These are phyloP conservation scores for Kregervanrija pseudodelftensis DNA, from an alignment of 805 yeast species.

Conservation along the genomic window DNA sequence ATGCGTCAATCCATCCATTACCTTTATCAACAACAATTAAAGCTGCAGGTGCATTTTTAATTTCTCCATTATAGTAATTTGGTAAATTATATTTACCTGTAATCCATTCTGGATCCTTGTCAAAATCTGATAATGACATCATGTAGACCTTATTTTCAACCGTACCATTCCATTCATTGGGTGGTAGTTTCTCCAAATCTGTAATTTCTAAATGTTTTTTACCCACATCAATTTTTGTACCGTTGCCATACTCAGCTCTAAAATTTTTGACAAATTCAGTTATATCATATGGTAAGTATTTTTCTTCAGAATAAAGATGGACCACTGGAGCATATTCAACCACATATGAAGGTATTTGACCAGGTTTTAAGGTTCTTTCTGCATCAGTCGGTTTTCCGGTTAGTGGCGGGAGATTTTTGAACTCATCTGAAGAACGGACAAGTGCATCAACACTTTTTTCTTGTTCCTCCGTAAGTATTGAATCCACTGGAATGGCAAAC, in stretches of 20 bases:
- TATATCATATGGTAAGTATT: conserved; percentile 78
- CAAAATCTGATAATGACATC: conserved; percentile 66
- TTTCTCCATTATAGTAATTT: conserved; percentile 60
- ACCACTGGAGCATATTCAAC: conserved; percentile 69
- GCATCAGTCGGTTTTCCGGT: conserved; percentile 22
- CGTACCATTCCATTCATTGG: conserved; percentile 11
- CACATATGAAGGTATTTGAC: conserved; percentile 59
- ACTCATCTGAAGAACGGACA: conserved; percentile 9
- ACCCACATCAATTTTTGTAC: conserved; percentile 30
- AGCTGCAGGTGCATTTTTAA: conserved; percentile 71
- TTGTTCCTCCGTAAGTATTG: background rate
- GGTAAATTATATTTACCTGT: conserved; percentile 70
- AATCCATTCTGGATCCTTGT: conserved; percentile 72
- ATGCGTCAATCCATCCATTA: conserved; percentile 90
- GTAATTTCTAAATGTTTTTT: conserved; percentile 22
- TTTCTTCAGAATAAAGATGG: conserved; percentile 82
- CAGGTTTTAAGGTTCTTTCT: conserved; percentile 36
- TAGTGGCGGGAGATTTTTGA: conserved; percentile 31
- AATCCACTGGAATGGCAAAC: too few species aligned
- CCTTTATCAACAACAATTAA: conserved; percentile 86
- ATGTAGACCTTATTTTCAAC: conserved; percentile 39
- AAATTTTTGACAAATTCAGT: conserved; percentile 62
- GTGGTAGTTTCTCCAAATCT: conserved; percentile 30
- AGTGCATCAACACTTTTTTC: conserved; percentile 10
- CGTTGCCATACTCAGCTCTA: conserved; percentile 46